phyloP scores from a whole-genome alignment of 495 filamentous ascomycete genomes.

The Hypoxylon perforatum region DNA sequence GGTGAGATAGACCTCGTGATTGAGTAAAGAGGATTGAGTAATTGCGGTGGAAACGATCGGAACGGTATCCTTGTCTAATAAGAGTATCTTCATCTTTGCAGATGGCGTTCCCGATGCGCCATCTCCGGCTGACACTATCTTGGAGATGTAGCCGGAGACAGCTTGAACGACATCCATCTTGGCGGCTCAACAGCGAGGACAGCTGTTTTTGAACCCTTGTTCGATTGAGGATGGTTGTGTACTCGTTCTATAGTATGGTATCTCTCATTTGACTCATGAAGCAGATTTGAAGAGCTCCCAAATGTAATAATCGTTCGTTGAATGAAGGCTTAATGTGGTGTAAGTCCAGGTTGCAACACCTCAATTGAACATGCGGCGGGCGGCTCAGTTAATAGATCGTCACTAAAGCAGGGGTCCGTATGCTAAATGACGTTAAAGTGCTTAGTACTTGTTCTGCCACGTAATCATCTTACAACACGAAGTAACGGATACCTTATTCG shows the following conservation, averaged over 20 bases:
- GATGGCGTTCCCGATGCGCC: conserved; percentile 73
- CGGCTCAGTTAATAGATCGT: conserved; percentile 35
- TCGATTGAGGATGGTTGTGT: too few relatives aligned
- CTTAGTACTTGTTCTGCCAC: neutral
- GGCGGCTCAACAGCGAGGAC: conserved; percentile 27
- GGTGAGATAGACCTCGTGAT: conserved; percentile 96
- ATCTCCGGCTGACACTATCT: conserved; percentile 94
- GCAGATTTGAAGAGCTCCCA: too few relatives aligned
- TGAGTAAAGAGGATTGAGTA: conserved; percentile 94
- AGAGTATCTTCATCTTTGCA: conserved; percentile 97
- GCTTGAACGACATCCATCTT: conserved; percentile 93
- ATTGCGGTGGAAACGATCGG: conserved; percentile 93
- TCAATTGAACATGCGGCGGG: conserved; percentile 27
- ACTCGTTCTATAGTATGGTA: too few relatives aligned
- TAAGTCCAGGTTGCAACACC: neutral
- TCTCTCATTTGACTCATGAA: too few relatives aligned
- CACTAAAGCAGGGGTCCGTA: conserved; percentile 26
- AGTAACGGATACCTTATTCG: conserved; percentile 25
- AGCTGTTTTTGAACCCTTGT: neutral
- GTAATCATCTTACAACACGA: neutral
- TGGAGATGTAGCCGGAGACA: conserved; percentile 93
- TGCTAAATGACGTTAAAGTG: conserved; percentile 33
- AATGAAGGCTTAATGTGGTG: neutral
- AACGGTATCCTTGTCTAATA: conserved; percentile 95
- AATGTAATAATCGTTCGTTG: too few relatives aligned